Evolutionary conservation across 805 yeast genomes (phyloP).

Genomic region (Priceomyces carsonii): DNA sequence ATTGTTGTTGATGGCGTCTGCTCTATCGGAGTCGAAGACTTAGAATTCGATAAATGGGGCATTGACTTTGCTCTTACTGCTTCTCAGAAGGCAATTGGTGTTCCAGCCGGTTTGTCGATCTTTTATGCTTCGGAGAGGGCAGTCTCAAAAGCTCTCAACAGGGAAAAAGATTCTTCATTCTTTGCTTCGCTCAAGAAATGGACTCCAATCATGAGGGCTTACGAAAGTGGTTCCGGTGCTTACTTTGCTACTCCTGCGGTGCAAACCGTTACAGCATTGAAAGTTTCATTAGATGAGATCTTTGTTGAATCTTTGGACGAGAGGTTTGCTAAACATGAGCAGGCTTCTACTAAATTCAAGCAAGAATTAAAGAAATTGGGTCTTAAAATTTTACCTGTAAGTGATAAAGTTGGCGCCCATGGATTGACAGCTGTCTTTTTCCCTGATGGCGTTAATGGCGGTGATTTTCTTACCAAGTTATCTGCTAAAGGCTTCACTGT

Average conservation of each 20-base stretch:
- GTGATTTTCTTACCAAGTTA: slow-evolving; percentile 59
- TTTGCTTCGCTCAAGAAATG: slow-evolving; percentile 79
- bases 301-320: slow-evolving; percentile 53
- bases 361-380: slow-evolving; percentile 56
- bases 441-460: slow-evolving; percentile 72
- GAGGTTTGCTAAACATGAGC: slow-evolving; percentile 64
- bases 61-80: slow-evolving; percentile 87
- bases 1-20: slow-evolving; percentile 93
- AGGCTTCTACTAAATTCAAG: slow-evolving; percentile 68
- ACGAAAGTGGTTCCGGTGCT: slow-evolving; percentile 75
- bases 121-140: slow-evolving; percentile 78
- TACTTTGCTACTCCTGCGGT: slow-evolving; percentile 98
- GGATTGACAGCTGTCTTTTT: slow-evolving; percentile 85
- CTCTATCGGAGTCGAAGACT: slow-evolving; percentile 84
- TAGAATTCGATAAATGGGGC: slow-evolving; percentile 88
- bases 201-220: slow-evolving; percentile 85
- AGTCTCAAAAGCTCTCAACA: slow-evolving; percentile 53
- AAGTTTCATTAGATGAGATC: slow-evolving; percentile 73
- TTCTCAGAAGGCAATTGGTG: slow-evolving; percentile 94
- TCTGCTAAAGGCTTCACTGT: slow-evolving; percentile 69
- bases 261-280: slow-evolving; percentile 79
- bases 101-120: slow-evolving; percentile 88
- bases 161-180: slow-evolving; percentile 51
- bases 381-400: slow-evolving; percentile 65
- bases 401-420: slow-evolving; percentile 67